Evolutionary conservation across 768 basidiomycete genomes (phyloP).

Genomic region (Mycena metata): DNA sequence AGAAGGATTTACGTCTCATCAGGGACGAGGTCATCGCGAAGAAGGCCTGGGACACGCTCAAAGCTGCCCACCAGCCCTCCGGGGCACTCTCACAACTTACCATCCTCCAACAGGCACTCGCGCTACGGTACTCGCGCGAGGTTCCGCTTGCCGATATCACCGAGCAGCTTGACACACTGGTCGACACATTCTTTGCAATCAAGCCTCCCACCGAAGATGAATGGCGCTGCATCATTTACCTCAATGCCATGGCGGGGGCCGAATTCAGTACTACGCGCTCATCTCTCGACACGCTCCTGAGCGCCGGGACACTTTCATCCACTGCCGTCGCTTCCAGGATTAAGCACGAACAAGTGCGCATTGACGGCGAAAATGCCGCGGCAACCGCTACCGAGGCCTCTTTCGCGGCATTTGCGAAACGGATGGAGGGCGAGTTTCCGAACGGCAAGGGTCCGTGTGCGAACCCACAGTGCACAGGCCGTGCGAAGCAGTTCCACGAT

Average conservation of each 20-base stretch:
- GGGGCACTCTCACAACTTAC: conserved; percentile 18
- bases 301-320: conserved; percentile 4
- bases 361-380: conserved; percentile 12
- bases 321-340: conserved; percentile 6
- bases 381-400: background rate
- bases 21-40: background rate
- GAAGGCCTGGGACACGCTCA: background rate
- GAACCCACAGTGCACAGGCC: conserved; percentile 19
- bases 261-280: conserved; percentile 11
- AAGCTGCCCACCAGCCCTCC: conserved; percentile 8
- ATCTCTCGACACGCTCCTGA: conserved; percentile 13
- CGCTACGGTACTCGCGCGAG: background rate
- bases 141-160: background rate
- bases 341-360: conserved; percentile 20
- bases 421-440: background rate
- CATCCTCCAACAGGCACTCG: conserved; percentile 16
- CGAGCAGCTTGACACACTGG: background rate
- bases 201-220: conserved; percentile 11
- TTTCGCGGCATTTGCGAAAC: conserved; percentile 6
- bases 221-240: conserved; percentile 11
- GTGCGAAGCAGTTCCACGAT: conserved; percentile 20
- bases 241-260: conserved; percentile 3
- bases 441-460: conserved; percentile 14
- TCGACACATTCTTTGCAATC: conserved; percentile 17
- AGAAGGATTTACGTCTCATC: conserved; percentile 9